phyloP scores from a whole-genome alignment of 2,329 filamentous ascomycete genomes.

The Stagonosporopsis chrysanthemi region DNA sequence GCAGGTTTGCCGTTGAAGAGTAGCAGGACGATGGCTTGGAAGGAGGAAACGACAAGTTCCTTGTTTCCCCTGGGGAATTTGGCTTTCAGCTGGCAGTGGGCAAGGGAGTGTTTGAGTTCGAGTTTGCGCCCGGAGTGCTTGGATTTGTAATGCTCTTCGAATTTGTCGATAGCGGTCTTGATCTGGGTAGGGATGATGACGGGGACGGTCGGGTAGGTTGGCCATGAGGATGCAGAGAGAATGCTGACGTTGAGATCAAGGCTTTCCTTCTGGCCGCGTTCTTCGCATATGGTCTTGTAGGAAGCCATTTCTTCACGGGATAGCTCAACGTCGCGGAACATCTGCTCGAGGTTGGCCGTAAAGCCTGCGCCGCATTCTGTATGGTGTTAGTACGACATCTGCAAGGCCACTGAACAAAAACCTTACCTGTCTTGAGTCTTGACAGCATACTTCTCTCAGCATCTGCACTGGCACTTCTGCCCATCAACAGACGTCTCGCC shows the following conservation, averaged over 20 bases:
- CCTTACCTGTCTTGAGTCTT: conserved; percentile 75
- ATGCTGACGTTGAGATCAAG: conserved; percentile 87
- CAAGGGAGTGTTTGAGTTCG: conserved; percentile 92
- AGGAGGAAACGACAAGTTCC: conserved; percentile 88
- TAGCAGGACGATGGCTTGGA: conserved; percentile 88
- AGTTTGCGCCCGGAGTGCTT: conserved; percentile 90
- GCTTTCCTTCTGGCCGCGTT: conserved; percentile 62
- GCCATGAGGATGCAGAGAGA: conserved; percentile 91
- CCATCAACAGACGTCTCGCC: conserved; percentile 87
- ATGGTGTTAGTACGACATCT: conserved; percentile 18
- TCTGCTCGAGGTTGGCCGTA: conserved; percentile 96
- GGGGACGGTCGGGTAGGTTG: conserved; percentile 80
- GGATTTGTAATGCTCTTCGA: conserved; percentile 83
- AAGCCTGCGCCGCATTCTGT: conserved; percentile 89
- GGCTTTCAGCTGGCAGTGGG: conserved; percentile 85
- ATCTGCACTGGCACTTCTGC: conserved; percentile 89
- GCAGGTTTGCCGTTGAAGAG: conserved; percentile 79
- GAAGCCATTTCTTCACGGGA: conserved; percentile 91
- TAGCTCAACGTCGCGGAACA: conserved; percentile 98
- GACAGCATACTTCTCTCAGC: conserved; percentile 95
- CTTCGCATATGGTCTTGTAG: conserved; percentile 75
- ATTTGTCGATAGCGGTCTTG: conserved; percentile 77
- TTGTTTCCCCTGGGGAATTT: conserved; percentile 81
- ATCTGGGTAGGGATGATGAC: conserved; percentile 80
- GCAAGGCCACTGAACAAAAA: neutral